phyloP scores from a whole-genome alignment of 1,284 basidiomycete genomes.

The Cystobasidium pallidum region DNA sequence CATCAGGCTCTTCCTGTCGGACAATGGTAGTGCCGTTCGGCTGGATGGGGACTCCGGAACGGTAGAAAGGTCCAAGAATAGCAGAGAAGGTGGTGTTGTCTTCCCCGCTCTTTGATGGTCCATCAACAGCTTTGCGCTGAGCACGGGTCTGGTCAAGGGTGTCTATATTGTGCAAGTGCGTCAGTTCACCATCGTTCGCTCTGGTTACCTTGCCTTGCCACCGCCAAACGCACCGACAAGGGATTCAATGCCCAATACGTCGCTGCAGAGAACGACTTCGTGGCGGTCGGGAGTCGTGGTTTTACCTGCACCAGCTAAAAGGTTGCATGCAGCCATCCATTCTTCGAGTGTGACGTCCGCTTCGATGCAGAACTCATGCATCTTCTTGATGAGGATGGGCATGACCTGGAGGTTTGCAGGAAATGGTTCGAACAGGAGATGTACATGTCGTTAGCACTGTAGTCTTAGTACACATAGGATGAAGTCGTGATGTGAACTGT shows the following conservation, averaged over 20 bases:
- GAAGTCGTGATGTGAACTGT: background rate
- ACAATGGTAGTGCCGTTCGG: conserved; percentile 54
- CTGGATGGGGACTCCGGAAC: conserved; percentile 54
- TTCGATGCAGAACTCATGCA: conserved; percentile 55
- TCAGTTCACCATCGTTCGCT: background rate
- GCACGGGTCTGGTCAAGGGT: conserved; percentile 28
- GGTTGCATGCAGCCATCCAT: conserved; percentile 56
- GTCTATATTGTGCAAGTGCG: conserved; percentile 13
- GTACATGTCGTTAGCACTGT: too few species aligned
- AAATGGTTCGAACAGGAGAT: too few species aligned
- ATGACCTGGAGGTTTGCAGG: conserved; percentile 46
- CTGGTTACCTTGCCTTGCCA: background rate
- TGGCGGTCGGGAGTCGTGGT: conserved; percentile 56
- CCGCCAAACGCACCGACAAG: conserved; percentile 54
- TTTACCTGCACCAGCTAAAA: conserved; percentile 56
- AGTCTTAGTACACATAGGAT: too few species aligned
- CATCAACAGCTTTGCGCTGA: conserved; percentile 45
- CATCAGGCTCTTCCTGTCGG: conserved; percentile 52
- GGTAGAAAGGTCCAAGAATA: conserved; percentile 57
- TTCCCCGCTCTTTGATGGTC: conserved; percentile 45
- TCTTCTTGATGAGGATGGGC: conserved; percentile 54
- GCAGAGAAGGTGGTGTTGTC: conserved; percentile 52
- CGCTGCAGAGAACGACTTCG: conserved; percentile 58
- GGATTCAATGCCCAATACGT: conserved; percentile 57
- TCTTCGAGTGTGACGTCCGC: conserved; percentile 57